These are phyloP conservation scores for Pichia thaimueangensis DNA, from an alignment of 805 yeast species.

Conservation along the genomic window DNA sequence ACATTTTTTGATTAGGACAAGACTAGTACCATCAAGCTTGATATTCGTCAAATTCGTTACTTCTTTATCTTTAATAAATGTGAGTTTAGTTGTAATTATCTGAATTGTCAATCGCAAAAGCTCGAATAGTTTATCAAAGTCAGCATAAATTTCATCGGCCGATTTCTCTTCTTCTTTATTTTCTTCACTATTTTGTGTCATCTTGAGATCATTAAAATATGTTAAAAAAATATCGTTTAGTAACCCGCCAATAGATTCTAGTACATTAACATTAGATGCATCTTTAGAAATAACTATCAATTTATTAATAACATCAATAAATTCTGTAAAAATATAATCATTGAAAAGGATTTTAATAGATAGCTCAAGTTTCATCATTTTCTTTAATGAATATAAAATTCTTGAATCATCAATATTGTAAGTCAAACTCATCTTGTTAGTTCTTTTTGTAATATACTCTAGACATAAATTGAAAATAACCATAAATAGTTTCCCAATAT, in stretches of 20 bases:
- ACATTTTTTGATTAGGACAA: conserved; percentile 40
- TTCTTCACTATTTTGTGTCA: background rate
- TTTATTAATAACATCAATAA: conserved; percentile 70
- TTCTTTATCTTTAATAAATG: conserved; percentile 47
- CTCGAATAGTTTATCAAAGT: conserved; percentile 79
- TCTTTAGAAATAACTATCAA: conserved; percentile 50
- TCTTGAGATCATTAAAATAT: conserved; percentile 36
- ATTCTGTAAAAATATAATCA: conserved; percentile 66
- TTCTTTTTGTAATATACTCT: conserved; percentile 55
- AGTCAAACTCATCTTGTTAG: conserved; percentile 17
- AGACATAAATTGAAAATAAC: conserved; percentile 79
- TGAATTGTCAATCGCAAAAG: conserved; percentile 62
- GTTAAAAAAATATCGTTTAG: conserved; percentile 33
- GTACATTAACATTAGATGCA: conserved; percentile 31
- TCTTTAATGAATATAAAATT: conserved; percentile 45
- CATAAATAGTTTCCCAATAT: conserved; percentile 61
- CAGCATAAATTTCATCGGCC: conserved; percentile 41
- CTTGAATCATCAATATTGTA: conserved; percentile 21
- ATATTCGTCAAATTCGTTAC: conserved; percentile 22
- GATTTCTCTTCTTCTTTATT: conserved; percentile 25
- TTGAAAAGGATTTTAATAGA: conserved; percentile 56
- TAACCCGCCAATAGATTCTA: conserved; percentile 42
- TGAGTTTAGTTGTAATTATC: conserved; percentile 53
- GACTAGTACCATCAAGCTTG: conserved; percentile 27
- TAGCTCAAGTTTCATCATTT: conserved; percentile 50